These are phyloP conservation scores for Pachysolen tannophilus DNA, from an alignment of 805 yeast species.

Conservation along the genomic window DNA sequence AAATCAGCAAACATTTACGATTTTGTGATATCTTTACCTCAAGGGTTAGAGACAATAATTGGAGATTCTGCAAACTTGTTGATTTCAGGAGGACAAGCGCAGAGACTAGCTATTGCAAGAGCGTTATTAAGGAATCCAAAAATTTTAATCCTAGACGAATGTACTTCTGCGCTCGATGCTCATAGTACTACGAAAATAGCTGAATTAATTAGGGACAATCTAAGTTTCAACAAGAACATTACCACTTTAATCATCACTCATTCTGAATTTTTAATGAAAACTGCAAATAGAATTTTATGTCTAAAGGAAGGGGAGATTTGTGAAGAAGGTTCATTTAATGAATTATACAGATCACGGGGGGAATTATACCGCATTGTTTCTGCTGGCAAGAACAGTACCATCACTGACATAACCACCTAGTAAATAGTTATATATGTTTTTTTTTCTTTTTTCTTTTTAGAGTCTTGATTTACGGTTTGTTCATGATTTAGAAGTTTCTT, in stretches of 20 bases:
- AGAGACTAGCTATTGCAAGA: slow-evolving; percentile 77
- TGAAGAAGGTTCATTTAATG: too few relatives aligned
- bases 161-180: slow-evolving; percentile 81
- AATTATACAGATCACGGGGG: too few relatives aligned
- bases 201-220: slow-evolving; percentile 32
- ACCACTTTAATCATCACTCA: slow-evolving; percentile 69
- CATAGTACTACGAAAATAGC: slow-evolving; percentile 45
- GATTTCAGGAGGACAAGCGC: slow-evolving; percentile 89
- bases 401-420: not conserved
- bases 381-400: slow-evolving; percentile 8
- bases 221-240: slow-evolving; percentile 20
- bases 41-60: slow-evolving; percentile 52
- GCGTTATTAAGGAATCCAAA: slow-evolving; percentile 64
- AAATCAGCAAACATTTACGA: slow-evolving; percentile 41
- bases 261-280: slow-evolving; percentile 53
- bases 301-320: slow-evolving; percentile 39
- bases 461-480: too few relatives aligned
- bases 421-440: not conserved
- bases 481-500: too few relatives aligned
- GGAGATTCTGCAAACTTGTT: slow-evolving; percentile 36
- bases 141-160: slow-evolving; percentile 74
- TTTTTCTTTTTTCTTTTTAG: not conserved
- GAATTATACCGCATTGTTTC: slow-evolving; percentile 12
- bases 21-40: slow-evolving; percentile 46
- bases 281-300: slow-evolving; percentile 43